Evolutionary conservation across 2,329 filamentous ascomycete species (phyloP).

Genomic region (Myriosclerotinia curreyana): DNA sequence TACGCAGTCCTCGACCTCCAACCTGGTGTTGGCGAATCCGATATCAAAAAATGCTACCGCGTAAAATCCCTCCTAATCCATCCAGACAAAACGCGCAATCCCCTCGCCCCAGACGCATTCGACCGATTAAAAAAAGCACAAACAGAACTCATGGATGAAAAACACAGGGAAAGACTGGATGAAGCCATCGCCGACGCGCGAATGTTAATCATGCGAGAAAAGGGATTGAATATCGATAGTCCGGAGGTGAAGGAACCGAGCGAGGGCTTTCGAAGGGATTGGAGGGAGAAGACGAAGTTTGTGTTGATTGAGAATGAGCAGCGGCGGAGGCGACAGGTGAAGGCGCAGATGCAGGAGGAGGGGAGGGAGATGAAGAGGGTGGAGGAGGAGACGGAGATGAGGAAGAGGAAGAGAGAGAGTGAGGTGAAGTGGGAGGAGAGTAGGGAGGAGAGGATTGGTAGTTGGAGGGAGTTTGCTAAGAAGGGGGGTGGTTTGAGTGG

Average conservation of each 20-base stretch:
- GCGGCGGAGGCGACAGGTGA: slow-evolving; percentile 76
- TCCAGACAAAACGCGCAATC: slow-evolving; percentile 94
- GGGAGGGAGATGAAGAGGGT: too few relatives aligned
- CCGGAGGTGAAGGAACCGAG: slow-evolving; percentile 70
- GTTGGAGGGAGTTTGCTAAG: slow-evolving; percentile 91
- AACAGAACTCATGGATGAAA: slow-evolving; percentile 87
- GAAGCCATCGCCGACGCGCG: slow-evolving; percentile 95
- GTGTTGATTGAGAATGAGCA: slow-evolving; percentile 94
- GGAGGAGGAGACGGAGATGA: slow-evolving; percentile 77
- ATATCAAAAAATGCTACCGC: slow-evolving; percentile 93
- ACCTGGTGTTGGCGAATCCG: slow-evolving; percentile 89
- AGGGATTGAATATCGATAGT: slow-evolving; percentile 85
- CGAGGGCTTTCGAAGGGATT: slow-evolving; percentile 75
- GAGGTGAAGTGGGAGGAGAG: slow-evolving; percentile 95
- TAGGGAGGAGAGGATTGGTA: slow-evolving; percentile 84
- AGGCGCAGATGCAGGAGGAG: slow-evolving; percentile 95
- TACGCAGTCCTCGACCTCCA: slow-evolving; percentile 96
- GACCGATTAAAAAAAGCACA: slow-evolving; percentile 96
- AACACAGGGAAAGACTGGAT: slow-evolving; percentile 80
- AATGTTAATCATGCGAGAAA: slow-evolving; percentile 89
- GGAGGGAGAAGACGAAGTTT: slow-evolving; percentile 84
- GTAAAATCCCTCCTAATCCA: slow-evolving; percentile 99
- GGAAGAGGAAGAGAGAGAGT: slow-evolving; percentile 85
- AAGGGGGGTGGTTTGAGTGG: slow-evolving; percentile 45
- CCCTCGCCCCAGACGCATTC: slow-evolving; percentile 88